Percentiles rank a stretch among this genome's conserved stretches.
These are phyloP conservation scores for Xylariomycetidae sp. DNA, from an alignment of 2,329 filamentous ascomycete species.

Conservation along the genomic window DNA sequence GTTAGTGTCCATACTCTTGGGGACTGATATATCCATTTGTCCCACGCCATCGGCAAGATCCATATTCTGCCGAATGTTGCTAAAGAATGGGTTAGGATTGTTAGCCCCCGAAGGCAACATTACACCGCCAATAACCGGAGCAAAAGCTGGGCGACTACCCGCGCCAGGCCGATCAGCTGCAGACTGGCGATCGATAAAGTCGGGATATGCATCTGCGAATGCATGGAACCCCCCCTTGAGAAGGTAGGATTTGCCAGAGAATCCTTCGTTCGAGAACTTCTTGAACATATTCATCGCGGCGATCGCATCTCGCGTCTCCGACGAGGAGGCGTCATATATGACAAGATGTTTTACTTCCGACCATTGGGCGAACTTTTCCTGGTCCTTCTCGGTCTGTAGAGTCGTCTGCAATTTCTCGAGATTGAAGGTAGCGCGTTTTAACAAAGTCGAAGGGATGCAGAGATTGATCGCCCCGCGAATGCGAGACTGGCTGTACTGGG, in stretches of 20 bases:
- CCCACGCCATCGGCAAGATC: slow-evolving; percentile 91
- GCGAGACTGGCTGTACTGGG: slow-evolving; percentile 71
- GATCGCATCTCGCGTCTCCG: slow-evolving; percentile 73
- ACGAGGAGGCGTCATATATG: slow-evolving; percentile 78
- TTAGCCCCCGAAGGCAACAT: slow-evolving; percentile 67
- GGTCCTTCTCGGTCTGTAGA: slow-evolving; percentile 68
- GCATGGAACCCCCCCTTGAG: slow-evolving; percentile 76
- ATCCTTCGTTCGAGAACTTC: slow-evolving; percentile 86
- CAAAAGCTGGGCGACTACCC: slow-evolving; percentile 43
- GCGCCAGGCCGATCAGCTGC: slow-evolving; percentile 48
- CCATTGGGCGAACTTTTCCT: slow-evolving; percentile 74
- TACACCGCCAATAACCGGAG: slow-evolving; percentile 86
- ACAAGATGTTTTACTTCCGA: slow-evolving; percentile 68
- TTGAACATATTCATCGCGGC: slow-evolving; percentile 83
- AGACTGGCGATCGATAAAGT: slow-evolving; percentile 53
- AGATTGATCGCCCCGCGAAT: slow-evolving; percentile 82
- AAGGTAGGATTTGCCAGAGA: slow-evolving; percentile 67
- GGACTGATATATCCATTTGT: slow-evolving; percentile 59
- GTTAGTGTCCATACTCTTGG: slow-evolving; percentile 39
- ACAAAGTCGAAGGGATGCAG: slow-evolving; percentile 88
- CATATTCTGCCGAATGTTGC: slow-evolving; percentile 94
- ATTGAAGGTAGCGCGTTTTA: slow-evolving; percentile 89
- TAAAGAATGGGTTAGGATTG: slow-evolving; percentile 83
- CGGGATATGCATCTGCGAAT: slow-evolving; percentile 64
- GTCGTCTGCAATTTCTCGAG: slow-evolving; percentile 83